A percentile compares a stretch with the other conserved stretches of the same genome.
These are phyloP conservation scores for Annulohypoxylon nitens DNA, from an alignment of 495 filamentous ascomycete genomes.

Conservation along the genomic window DNA sequence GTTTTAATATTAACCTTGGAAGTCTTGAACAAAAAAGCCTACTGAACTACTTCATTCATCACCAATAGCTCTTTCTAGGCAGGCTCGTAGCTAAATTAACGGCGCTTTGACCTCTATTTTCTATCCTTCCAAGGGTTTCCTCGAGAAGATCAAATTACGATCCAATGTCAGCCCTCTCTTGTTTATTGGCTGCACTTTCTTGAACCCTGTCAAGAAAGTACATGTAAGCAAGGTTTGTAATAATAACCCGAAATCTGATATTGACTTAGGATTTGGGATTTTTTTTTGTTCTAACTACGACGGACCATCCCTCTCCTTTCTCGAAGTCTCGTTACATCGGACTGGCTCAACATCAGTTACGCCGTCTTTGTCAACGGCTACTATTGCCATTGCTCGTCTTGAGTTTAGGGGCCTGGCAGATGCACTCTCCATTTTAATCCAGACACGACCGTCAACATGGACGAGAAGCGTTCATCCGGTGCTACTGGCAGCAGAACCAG, in stretches of 20 bases:
- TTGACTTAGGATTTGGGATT: slow-evolving; percentile 24
- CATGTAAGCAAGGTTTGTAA: slow-evolving; percentile 32
- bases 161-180: slow-evolving; percentile 21
- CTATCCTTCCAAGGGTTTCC: background rate
- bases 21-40: slow-evolving; percentile 9
- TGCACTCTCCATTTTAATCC: slow-evolving; percentile 24
- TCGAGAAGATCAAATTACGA: slow-evolving; percentile 28
- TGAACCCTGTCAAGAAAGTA: slow-evolving; percentile 28
- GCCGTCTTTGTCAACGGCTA: slow-evolving; percentile 28
- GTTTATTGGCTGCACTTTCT: slow-evolving; percentile 28
- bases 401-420: slow-evolving; percentile 20
- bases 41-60: background rate
- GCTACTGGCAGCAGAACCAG: slow-evolving; percentile 35
- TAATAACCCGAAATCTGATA: slow-evolving; percentile 43
- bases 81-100: slow-evolving; percentile 13
- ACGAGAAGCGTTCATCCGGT: slow-evolving; percentile 47
- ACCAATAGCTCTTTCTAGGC: background rate
- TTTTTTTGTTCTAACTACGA: background rate
- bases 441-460: slow-evolving; percentile 50
- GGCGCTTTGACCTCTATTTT: background rate
- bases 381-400: slow-evolving; percentile 1
- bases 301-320: slow-evolving; percentile 26
- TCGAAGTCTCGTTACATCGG: slow-evolving; percentile 1
- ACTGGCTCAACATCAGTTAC: slow-evolving; percentile 18
- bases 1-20: too few relatives aligned